These are phyloP conservation scores for Talaromyces sp. DNA, from an alignment of 2,329 filamentous ascomycete genomes.

Conservation along the genomic window DNA sequence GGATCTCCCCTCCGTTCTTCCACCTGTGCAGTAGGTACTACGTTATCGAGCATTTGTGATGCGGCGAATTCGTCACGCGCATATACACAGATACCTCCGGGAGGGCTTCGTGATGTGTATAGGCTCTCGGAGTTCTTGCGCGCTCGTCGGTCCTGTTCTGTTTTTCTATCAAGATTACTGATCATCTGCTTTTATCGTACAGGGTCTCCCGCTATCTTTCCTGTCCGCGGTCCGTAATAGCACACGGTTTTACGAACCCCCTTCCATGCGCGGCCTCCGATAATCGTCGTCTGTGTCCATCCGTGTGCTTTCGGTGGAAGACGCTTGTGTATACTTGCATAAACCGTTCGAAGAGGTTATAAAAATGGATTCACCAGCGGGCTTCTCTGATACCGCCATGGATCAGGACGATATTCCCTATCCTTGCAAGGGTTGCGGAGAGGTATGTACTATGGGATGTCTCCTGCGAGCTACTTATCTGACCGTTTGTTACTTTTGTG, in stretches of 20 bases:
- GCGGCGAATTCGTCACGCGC: not conserved
- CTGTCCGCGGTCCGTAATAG: not conserved
- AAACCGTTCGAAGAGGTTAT: not conserved
- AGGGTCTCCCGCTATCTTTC: not conserved
- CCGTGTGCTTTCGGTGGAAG: constrained; percentile 2
- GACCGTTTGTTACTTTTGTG: constrained; percentile 16
- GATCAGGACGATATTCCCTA: constrained; percentile 77
- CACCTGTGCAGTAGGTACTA: not conserved
- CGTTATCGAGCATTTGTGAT: constrained; percentile 1
- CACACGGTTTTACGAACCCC: not conserved
- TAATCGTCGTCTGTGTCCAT: constrained; percentile 2
- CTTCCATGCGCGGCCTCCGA: constrained; percentile 13
- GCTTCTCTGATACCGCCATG: constrained; percentile 59
- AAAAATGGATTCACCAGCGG: constrained; percentile 53
- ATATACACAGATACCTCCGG: not conserved
- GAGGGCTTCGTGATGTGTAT: not conserved
- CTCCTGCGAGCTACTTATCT: not conserved
- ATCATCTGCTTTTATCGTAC: not conserved
- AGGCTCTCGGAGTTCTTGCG: not conserved
- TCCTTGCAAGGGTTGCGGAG: constrained; percentile 89
- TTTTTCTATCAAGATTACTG: not conserved
- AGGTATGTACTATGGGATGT: constrained; percentile 53
- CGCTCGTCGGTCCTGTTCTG: not conserved
- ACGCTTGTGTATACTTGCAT: not conserved
- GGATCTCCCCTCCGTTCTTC: not conserved